Percentiles rank a stretch among this genome's conserved stretches.
These are phyloP conservation scores for Podospora appendiculata DNA, from an alignment of 495 filamentous ascomycete genomes.

Conservation along the genomic window DNA sequence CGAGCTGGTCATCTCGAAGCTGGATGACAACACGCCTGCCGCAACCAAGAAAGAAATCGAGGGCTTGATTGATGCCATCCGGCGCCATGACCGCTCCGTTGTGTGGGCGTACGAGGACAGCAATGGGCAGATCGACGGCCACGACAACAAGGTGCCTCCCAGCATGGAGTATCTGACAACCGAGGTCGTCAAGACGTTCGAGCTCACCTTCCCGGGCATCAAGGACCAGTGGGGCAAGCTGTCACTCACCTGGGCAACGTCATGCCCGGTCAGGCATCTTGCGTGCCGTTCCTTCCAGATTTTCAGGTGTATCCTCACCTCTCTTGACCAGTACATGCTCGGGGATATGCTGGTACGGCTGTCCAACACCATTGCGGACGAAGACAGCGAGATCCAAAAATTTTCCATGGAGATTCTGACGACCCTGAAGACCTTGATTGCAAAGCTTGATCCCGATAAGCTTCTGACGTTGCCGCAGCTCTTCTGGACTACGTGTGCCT, in stretches of 20 bases:
- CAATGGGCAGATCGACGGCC: conserved; percentile 65
- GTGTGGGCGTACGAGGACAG: conserved; percentile 94
- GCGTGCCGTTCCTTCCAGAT: conserved; percentile 97
- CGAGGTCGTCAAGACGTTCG: conserved; percentile 78
- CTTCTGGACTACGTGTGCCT: conserved; percentile 96
- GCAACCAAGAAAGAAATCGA: conserved; percentile 71
- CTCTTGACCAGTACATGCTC: conserved; percentile 85
- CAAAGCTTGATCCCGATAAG: conserved; percentile 68
- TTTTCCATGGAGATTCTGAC: conserved; percentile 98
- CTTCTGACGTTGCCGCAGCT: conserved; percentile 83
- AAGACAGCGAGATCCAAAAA: conserved; percentile 82
- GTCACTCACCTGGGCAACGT: conserved; percentile 90
- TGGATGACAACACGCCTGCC: conserved; percentile 62
- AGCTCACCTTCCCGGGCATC: conserved; percentile 75
- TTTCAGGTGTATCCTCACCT: conserved; percentile 86
- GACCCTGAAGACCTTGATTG: conserved; percentile 82
- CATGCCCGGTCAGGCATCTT: conserved; percentile 90
- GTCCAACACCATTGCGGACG: conserved; percentile 92
- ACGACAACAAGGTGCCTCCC: conserved; percentile 71
- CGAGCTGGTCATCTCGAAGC: conserved; percentile 85
- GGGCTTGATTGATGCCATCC: conserved; percentile 83
- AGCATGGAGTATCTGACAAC: conserved; percentile 78
- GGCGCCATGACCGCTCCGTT: conserved; percentile 74
- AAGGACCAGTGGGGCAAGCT: conserved; percentile 85
- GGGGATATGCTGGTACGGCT: conserved; percentile 91